Conservation (phyloP, 768 basidiomycete genomes). For the Gyrodon lividus region DNA sequence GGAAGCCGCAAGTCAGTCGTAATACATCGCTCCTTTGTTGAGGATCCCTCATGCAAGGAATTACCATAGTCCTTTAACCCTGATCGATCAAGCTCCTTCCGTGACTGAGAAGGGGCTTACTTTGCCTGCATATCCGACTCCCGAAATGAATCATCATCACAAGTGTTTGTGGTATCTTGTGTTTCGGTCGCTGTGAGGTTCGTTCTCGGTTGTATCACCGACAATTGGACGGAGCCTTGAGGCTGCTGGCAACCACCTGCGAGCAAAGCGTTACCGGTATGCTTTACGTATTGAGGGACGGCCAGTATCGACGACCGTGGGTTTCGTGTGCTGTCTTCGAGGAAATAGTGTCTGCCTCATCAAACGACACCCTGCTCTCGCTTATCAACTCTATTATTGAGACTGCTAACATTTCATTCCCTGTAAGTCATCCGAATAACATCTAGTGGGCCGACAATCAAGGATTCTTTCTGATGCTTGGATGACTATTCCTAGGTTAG, state of each 20-base stretch:
- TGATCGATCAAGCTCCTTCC: slow-evolving; percentile 6
- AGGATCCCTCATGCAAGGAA: slow-evolving; percentile 8
- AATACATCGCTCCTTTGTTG: slow-evolving; percentile 13
- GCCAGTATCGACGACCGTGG: slow-evolving; percentile 10
- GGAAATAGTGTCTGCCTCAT: neutral
- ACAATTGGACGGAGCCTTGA: neutral
- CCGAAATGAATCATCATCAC: slow-evolving; percentile 11
- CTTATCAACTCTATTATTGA: slow-evolving; percentile 9
- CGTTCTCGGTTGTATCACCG: slow-evolving; percentile 2
- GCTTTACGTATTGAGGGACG: slow-evolving; percentile 7
- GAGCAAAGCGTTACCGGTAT: neutral
- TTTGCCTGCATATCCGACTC: slow-evolving; percentile 2
- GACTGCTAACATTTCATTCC: slow-evolving; percentile 1
- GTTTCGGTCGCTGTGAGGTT: slow-evolving; percentile 1
- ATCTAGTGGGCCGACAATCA: slow-evolving; percentile 4
- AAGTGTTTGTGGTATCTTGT: slow-evolving; percentile 4
- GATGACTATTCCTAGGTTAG: slow-evolving; percentile 2
- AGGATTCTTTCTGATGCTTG: neutral
- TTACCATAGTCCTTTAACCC: slow-evolving; percentile 15
- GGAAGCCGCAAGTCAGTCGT: slow-evolving; percentile 40
- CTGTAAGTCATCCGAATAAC: slow-evolving; percentile 22
- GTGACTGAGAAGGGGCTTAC: slow-evolving; percentile 13
- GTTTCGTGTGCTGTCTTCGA: slow-evolving; percentile 1
- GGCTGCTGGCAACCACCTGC: neutral
- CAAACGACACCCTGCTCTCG: neutral